These are phyloP conservation scores for Acanthamoeba culbertsoni DNA, from an alignment of 208 protist genomes.

Conservation along the genomic window DNA sequence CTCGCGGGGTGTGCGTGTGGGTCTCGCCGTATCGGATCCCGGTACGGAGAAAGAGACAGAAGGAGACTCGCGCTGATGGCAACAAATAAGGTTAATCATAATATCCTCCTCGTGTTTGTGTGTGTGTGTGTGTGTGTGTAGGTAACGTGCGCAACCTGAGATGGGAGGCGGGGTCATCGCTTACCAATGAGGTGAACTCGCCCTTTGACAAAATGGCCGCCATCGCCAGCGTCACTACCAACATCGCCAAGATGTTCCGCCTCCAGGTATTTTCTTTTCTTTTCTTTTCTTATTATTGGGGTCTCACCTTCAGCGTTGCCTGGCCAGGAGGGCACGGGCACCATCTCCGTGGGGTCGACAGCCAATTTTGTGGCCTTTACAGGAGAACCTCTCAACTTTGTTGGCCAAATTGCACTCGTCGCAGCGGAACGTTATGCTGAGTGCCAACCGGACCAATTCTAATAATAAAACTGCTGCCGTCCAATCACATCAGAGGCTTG, in stretches of 20 bases:
- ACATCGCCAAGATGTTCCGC: background rate
- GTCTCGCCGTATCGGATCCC: background rate
- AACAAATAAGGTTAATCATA: too few relatives aligned
- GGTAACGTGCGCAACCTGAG: constrained; percentile 27
- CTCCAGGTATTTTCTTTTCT: background rate
- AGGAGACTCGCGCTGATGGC: background rate
- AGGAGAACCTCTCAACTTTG: background rate
- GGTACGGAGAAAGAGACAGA: background rate
- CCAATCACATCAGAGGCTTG: too few relatives aligned
- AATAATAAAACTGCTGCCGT: too few relatives aligned
- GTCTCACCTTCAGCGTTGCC: background rate
- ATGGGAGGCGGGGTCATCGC: background rate
- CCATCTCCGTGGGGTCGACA: background rate
- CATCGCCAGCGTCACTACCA: background rate
- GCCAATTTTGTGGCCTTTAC: background rate
- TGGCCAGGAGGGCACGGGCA: background rate
- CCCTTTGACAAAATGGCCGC: background rate
- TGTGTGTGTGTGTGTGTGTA: too few relatives aligned
- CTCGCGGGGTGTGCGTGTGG: background rate
- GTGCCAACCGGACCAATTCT: constrained; percentile 20
- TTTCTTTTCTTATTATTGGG: too few relatives aligned
- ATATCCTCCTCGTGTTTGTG: too few relatives aligned
- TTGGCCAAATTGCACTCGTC: background rate
- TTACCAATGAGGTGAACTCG: background rate
- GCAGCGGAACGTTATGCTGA: background rate